A percentile compares a stretch with the other conserved stretches of the same genome.
Conservation (phyloP, 1,284 basidiomycete genomes). For the Cryptococcus sp. region DNA sequence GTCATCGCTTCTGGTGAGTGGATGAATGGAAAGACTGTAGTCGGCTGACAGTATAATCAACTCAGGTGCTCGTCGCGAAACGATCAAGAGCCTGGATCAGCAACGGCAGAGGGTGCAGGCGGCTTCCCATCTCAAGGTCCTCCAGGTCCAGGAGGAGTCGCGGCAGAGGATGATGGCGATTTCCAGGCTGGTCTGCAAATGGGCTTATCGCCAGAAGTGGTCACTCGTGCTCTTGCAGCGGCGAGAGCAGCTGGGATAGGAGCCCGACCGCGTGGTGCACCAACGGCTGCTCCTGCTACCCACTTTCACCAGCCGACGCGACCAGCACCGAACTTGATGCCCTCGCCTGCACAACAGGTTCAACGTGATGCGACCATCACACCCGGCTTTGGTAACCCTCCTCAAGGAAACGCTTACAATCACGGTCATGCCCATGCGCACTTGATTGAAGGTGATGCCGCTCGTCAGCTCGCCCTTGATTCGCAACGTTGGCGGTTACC, state of each 20-base stretch:
- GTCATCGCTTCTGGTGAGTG: slow-evolving; percentile 70
- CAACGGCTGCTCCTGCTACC: not conserved
- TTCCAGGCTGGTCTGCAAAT: slow-evolving; percentile 16
- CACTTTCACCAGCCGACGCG: not conserved
- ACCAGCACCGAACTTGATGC: not conserved
- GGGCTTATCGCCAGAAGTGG: slow-evolving; percentile 20
- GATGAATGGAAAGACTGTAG: not conserved
- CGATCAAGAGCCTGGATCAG: slow-evolving; percentile 28
- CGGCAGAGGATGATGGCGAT: slow-evolving; percentile 22
- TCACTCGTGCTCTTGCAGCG: slow-evolving; percentile 14
- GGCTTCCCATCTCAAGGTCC: slow-evolving; percentile 1
- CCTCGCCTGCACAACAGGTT: not conserved
- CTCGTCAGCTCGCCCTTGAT: not conserved
- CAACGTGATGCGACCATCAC: not conserved
- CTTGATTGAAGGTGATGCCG: not conserved
- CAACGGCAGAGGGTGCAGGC: slow-evolving; percentile 1
- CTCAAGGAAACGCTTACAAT: not conserved
- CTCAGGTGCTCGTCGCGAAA: slow-evolving; percentile 33
- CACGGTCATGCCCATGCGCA: not conserved
- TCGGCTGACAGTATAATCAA: not conserved
- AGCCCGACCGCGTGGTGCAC: not conserved
- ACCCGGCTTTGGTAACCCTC: too few species aligned
- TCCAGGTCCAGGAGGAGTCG: not conserved
- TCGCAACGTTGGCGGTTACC: not conserved
- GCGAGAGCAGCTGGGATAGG: slow-evolving; percentile 19